These are phyloP conservation scores for Syzygium jambos DNA, from an alignment of 345 rosid species.

Conservation along the genomic window DNA sequence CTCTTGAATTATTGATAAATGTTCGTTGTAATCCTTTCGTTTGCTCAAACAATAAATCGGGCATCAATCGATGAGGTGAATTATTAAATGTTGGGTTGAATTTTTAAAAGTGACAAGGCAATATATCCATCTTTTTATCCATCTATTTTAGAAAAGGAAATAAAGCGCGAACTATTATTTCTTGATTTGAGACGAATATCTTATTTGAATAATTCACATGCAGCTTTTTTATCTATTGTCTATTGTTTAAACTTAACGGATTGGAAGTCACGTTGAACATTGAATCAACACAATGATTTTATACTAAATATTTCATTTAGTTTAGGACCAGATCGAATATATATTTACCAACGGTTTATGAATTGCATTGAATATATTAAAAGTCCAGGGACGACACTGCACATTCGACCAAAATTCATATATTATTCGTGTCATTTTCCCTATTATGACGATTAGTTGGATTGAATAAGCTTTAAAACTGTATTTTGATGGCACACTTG, in stretches of 20 bases:
- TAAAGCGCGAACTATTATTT: not conserved
- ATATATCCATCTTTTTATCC: not conserved
- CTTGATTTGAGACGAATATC: not conserved
- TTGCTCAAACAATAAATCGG: rapidly evolving
- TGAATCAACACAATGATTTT: not conserved
- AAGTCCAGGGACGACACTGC: not conserved
- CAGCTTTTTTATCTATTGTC: not conserved
- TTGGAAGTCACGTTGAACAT: not conserved
- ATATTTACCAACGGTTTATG: rapidly evolving
- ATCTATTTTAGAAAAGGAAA: not conserved
- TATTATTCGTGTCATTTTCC: not conserved
- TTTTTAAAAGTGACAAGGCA: rapidly evolving
- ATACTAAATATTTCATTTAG: not conserved
- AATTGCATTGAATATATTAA: not conserved
- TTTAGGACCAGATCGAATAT: not conserved
- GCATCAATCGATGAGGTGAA: not conserved
- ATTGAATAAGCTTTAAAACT: not conserved
- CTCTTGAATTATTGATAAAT: not conserved
- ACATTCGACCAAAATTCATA: too few species aligned
- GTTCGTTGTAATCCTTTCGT: not conserved
- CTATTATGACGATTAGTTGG: not conserved
- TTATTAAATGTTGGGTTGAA: rapidly evolving
- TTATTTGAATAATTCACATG: not conserved
- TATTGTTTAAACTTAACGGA: not conserved
- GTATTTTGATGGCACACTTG: not conserved